Conservation (phyloP, 306 rosid species). For the Glycyrrhiza uralensis region DNA sequence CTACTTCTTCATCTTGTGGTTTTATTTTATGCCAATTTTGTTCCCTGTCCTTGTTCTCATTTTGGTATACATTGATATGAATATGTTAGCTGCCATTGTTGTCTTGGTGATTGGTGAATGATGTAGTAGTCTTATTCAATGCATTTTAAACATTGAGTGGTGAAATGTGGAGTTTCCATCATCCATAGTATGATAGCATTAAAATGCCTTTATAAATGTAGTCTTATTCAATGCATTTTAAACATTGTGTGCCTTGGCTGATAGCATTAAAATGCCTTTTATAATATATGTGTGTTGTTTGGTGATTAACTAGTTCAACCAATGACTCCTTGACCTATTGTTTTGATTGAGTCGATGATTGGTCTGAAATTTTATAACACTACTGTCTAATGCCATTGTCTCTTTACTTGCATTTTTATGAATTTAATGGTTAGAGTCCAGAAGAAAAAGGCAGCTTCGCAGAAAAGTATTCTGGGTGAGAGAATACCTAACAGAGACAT, state of each 20-base stretch:
- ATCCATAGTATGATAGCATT: neutral
- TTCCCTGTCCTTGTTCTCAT: neutral
- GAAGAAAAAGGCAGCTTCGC: conserved; percentile 29
- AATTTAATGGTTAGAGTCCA: conserved; percentile 31
- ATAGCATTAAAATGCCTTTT: too few species aligned
- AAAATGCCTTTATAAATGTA: too few species aligned
- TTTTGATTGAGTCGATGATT: too few species aligned
- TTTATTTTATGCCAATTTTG: neutral
- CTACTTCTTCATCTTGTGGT: neutral
- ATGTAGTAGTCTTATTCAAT: neutral
- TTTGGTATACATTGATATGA: conserved; percentile 1
- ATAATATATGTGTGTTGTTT: too few species aligned
- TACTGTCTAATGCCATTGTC: conserved; percentile 9
- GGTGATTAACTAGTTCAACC: too few species aligned
- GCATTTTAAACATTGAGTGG: neutral
- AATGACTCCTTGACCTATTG: too few species aligned
- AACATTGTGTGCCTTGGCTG: too few species aligned
- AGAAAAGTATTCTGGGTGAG: conserved; percentile 32
- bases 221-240: too few species aligned
- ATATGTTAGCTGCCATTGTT: neutral
- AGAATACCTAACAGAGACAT: conserved; percentile 26
- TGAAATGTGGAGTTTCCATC: neutral
- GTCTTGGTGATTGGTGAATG: neutral
- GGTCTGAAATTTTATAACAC: too few species aligned
- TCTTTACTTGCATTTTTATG: neutral